Base-by-base conservation (phyloP, 2,329 filamentous ascomycete genomes). In the Rhynchosporium graminicola region DNA sequence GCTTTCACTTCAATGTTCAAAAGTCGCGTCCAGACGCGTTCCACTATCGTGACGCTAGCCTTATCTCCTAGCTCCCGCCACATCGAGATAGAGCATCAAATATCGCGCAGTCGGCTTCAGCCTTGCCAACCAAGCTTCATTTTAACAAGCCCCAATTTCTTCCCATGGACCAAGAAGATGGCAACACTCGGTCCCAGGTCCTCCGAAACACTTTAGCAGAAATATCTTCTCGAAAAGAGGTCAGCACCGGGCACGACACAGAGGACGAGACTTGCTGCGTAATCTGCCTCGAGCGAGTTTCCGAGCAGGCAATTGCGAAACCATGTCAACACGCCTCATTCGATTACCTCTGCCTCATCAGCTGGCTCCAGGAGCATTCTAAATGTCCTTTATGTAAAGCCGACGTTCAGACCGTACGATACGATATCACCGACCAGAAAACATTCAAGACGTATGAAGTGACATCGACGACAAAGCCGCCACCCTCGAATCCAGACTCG, bases 261-360 rank as follows among this genome's bases (percentile, higher is more conserved):
- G 42, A 61, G 45, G 71, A 74, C 63, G 72, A 74, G 62, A 78
- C 82, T 66, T 85, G 82, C 71, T 97, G 93, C 75, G 91, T 96
- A 66, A 95, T 98, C 75, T 98, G 93, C 75, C 86, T 97, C 64
- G 90, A 94, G 61, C 73, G 78, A 59, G 81, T 97, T 71, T 85
- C 86, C 9, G 90, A 95, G 70, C 78, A 84, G 58, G 92, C 90
- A 66, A 80, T 88, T 57, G 85, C 90, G 7, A 78, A 83, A 26
- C 92, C 93, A 7, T 98, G 93, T 79, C 82, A 84, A 47, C 93
- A 98, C 78, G 77, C 80, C 62, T 86, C 87, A 68, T 97, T 96
- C 74, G 92, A 97, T 79, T 96, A 92, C 72, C 75, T 91, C 12
- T 98, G 93, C 75, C 83, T 97, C 5, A 77, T 88, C 28, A 92